Conservation (phyloP, 2,329 filamentous ascomycete genomes). For the Colletotrichum noveboracense region DNA sequence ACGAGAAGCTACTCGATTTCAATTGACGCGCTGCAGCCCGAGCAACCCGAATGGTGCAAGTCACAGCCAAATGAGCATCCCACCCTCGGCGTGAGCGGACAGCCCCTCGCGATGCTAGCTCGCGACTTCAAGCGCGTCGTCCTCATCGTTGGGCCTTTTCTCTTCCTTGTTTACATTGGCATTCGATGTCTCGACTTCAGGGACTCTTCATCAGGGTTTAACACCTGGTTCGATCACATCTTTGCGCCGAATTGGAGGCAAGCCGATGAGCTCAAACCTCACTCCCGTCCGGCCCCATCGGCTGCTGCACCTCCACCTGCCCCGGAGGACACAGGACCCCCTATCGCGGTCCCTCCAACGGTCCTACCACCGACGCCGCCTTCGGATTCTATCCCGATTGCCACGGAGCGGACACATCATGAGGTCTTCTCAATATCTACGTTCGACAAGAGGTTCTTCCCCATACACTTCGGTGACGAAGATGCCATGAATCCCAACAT, state of each 20-base stretch:
- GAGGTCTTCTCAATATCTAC: slow-evolving; percentile 54
- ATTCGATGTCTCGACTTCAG: slow-evolving; percentile 7
- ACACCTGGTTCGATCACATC: slow-evolving; percentile 6
- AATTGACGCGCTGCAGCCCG: background rate
- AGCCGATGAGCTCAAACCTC: slow-evolving; percentile 7
- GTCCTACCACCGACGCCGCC: background rate
- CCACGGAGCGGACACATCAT: slow-evolving; percentile 28
- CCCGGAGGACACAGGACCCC: slow-evolving; percentile 38
- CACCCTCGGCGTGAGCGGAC: background rate
- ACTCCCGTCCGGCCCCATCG: slow-evolving; percentile 37
- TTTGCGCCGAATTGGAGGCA: slow-evolving; percentile 14
- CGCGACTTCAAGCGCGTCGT: slow-evolving; percentile 35
- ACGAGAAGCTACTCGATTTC: background rate
- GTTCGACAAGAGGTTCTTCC: slow-evolving; percentile 50
- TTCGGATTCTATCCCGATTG: background rate
- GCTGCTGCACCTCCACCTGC: slow-evolving; percentile 25
- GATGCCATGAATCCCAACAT: slow-evolving; percentile 60
- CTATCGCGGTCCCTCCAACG: background rate
- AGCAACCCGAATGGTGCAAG: background rate
- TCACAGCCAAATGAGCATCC: background rate
- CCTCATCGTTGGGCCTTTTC: slow-evolving; percentile 33
- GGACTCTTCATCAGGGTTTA: background rate
- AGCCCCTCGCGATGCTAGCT: slow-evolving; percentile 31
- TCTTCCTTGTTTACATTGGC: slow-evolving; percentile 34
- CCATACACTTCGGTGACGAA: slow-evolving; percentile 49